A percentile compares a stretch with the other conserved stretches of the same genome.
These are phyloP conservation scores for Lentinula detonsa DNA, from an alignment of 768 basidiomycete genomes.

Conservation along the genomic window DNA sequence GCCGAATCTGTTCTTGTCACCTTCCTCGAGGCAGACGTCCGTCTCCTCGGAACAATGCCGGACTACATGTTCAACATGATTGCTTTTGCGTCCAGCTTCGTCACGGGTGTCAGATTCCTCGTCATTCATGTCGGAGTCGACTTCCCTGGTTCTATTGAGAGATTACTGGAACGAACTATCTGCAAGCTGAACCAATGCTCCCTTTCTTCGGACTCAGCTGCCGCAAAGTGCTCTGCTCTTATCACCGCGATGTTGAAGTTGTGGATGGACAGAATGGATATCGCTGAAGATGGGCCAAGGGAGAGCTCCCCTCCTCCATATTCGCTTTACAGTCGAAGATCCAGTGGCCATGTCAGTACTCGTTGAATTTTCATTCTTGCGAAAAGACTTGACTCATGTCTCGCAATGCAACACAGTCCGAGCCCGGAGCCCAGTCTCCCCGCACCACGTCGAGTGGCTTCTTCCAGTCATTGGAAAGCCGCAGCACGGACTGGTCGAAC, in stretches of 20 bases:
- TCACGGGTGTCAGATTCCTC: slow-evolving; percentile 1
- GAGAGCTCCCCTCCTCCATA: neutral
- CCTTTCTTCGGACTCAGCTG: neutral
- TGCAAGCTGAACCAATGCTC: neutral
- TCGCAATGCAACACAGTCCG: neutral
- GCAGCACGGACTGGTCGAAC: neutral
- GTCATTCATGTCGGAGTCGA: neutral
- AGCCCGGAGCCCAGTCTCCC: neutral
- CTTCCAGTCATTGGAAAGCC: neutral
- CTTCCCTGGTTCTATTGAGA: slow-evolving; percentile 1
- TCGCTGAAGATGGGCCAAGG: neutral
- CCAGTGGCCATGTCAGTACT: neutral
- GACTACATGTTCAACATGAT: slow-evolving; percentile 34
- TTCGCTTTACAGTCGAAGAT: neutral
- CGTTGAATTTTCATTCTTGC: neutral
- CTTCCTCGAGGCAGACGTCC: slow-evolving; percentile 22
- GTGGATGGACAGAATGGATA: neutral
- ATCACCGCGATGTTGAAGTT: neutral
- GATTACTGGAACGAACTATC: neutral
- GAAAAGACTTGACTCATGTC: neutral
- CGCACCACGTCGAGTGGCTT: neutral
- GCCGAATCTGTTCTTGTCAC: slow-evolving; percentile 29
- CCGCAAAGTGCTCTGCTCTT: neutral
- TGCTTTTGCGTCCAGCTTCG: slow-evolving; percentile 27
- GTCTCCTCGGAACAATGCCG: slow-evolving; percentile 28